A percentile compares a stretch with the other conserved stretches of the same genome.
These are phyloP conservation scores for Endothia cerciana DNA, from an alignment of 2,329 filamentous ascomycete species.

Conservation along the genomic window DNA sequence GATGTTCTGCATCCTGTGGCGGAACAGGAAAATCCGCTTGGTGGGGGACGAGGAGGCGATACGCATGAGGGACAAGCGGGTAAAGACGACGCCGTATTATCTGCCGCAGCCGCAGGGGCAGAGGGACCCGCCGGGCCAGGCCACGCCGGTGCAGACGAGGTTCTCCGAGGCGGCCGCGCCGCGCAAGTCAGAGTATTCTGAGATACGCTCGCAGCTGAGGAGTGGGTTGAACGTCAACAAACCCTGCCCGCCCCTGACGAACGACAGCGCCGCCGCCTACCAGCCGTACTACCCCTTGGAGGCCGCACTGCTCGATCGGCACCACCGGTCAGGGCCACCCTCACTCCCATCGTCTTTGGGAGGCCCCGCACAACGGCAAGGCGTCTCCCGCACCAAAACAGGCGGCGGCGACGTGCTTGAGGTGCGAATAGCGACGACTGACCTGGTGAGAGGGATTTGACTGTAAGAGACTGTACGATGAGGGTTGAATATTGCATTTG, in stretches of 20 bases:
- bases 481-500: background rate
- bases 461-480: background rate
- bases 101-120: background rate
- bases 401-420: background rate
- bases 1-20: slow-evolving; percentile 19
- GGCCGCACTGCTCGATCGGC: too few relatives aligned
- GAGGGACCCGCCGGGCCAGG: background rate
- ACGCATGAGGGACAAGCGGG: background rate
- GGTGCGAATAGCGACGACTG: background rate
- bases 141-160: background rate
- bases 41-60: slow-evolving; percentile 9
- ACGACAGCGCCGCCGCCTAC: background rate
- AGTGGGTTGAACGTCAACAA: background rate
- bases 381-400: too few relatives aligned
- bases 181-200: background rate
- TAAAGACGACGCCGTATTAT: background rate
- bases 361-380: background rate
- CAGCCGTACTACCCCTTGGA: background rate
- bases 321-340: background rate
- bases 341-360: background rate
- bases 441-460: background rate
- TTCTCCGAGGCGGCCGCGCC: background rate
- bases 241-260: background rate
- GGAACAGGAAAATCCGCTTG: background rate
- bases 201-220: background rate